Conservation (phyloP, 257 asterid species). For the Nicotiana noctiflora region DNA sequence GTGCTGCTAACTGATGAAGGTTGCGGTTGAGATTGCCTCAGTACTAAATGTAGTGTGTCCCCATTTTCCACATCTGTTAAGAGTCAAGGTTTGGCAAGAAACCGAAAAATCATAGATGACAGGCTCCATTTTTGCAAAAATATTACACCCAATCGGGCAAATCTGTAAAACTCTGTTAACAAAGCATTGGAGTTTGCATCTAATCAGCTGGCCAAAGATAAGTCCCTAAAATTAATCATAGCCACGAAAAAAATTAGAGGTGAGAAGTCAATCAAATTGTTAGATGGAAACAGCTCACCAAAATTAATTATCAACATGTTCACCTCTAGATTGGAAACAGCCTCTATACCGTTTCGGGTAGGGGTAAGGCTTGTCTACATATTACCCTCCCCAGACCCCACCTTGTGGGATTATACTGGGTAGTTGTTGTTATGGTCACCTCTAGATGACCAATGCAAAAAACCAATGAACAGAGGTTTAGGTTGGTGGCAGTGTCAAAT, state of each 20-base stretch:
- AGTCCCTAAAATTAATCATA: background rate
- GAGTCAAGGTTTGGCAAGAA: slow-evolving; percentile 37
- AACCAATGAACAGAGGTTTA: background rate
- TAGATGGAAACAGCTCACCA: background rate
- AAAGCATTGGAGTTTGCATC: background rate
- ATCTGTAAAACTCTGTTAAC: background rate
- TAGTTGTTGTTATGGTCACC: too few relatives aligned
- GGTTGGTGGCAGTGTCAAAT: background rate
- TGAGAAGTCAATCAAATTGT: background rate
- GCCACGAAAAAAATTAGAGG: background rate
- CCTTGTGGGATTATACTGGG: too few relatives aligned
- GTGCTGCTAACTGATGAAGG: slow-evolving; percentile 41
- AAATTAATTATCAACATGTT: background rate
- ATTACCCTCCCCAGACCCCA: too few relatives aligned
- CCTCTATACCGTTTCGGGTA: too few relatives aligned
- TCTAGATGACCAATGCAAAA: background rate
- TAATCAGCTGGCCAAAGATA: background rate
- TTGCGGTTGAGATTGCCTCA: slow-evolving; percentile 56
- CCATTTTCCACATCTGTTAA: slow-evolving; percentile 73
- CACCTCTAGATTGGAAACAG: too few relatives aligned
- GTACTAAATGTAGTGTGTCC: slow-evolving; percentile 88
- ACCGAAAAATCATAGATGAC: background rate
- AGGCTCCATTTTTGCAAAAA: background rate
- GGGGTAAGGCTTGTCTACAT: too few relatives aligned
- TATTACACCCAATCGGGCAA: background rate